Evolutionary conservation across 2,329 filamentous ascomycete species (phyloP).

Genomic region (Cladophialophora psammophila): DNA sequence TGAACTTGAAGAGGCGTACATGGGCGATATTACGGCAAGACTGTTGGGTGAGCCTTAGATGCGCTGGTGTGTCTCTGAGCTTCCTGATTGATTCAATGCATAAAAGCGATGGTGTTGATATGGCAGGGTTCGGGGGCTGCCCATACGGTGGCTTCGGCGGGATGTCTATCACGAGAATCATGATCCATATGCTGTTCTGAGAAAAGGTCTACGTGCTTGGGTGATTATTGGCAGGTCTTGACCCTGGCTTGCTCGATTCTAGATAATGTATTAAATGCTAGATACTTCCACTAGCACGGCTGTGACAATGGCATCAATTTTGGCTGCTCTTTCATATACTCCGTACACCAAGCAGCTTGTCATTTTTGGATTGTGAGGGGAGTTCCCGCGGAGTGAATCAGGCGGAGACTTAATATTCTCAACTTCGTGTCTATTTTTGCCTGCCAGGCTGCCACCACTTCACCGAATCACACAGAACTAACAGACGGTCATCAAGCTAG

Average conservation of each 20-base stretch:
- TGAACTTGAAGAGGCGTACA: slow-evolving; percentile 85
- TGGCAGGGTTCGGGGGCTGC: slow-evolving; percentile 20
- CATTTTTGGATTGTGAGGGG: not conserved
- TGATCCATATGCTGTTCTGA: slow-evolving; percentile 8
- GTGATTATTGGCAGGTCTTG: not conserved
- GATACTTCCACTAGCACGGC: not conserved
- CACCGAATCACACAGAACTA: not conserved
- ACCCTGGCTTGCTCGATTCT: not conserved
- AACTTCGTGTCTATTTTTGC: not conserved
- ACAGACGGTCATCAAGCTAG: not conserved
- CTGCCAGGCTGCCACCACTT: not conserved
- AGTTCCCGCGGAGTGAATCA: not conserved
- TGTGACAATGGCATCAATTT: not conserved
- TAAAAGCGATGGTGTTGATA: slow-evolving; percentile 37
- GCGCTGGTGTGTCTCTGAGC: not conserved
- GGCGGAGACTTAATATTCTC: not conserved
- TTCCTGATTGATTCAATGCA: slow-evolving; percentile 15
- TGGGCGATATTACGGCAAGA: slow-evolving; percentile 86
- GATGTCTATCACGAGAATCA: slow-evolving; percentile 33
- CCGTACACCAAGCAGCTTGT: not conserved
- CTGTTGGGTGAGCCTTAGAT: slow-evolving; percentile 77
- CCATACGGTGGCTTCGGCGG: slow-evolving; percentile 14
- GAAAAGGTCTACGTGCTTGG: not conserved
- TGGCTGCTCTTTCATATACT: not conserved
- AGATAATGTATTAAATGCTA: not conserved